phyloP scores from a whole-genome alignment of 495 filamentous ascomycete species.

The Hypoxylon subgilvum region DNA sequence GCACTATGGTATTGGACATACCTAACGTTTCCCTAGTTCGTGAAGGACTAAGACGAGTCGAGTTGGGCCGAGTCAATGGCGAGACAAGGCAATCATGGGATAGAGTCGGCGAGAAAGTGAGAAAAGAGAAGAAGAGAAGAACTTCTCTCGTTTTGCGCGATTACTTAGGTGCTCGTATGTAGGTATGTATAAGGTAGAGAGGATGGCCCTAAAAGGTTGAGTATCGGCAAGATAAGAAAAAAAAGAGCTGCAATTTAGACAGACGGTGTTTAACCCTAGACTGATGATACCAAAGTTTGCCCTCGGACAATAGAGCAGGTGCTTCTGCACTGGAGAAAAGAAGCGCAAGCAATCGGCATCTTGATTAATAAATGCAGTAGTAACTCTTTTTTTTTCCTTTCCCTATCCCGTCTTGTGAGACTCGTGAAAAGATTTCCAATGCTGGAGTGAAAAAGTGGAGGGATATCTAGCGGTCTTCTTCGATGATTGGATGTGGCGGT shows the following conservation, averaged over 20 bases:
- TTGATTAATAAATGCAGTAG: constrained; percentile 24
- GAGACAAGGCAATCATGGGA: neutral
- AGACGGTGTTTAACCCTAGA: neutral
- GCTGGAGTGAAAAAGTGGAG: constrained; percentile 33
- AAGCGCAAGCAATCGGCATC: constrained; percentile 25
- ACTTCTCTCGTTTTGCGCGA: constrained; percentile 22
- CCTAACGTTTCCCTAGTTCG: neutral
- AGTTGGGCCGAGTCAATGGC: constrained; percentile 18
- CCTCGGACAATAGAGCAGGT: constrained; percentile 19
- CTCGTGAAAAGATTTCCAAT: constrained; percentile 23
- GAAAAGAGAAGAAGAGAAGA: constrained; percentile 5
- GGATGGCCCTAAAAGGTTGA: neutral
- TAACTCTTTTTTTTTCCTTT: constrained; percentile 29
- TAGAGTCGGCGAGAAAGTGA: too few relatives aligned
- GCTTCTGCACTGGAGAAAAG: constrained; percentile 4
- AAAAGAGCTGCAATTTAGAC: neutral
- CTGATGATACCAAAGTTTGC: neutral
- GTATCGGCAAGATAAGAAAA: neutral
- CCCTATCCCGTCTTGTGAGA: constrained; percentile 10
- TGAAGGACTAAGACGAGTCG: constrained; percentile 2
- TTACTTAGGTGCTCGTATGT: constrained; percentile 2
- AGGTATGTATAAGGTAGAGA: neutral
- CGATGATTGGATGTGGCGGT: constrained; percentile 23
- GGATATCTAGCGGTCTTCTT: neutral
- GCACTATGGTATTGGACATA: neutral